These are phyloP conservation scores for Barbarea vulgaris DNA, from an alignment of 345 rosid genomes.

Conservation along the genomic window DNA sequence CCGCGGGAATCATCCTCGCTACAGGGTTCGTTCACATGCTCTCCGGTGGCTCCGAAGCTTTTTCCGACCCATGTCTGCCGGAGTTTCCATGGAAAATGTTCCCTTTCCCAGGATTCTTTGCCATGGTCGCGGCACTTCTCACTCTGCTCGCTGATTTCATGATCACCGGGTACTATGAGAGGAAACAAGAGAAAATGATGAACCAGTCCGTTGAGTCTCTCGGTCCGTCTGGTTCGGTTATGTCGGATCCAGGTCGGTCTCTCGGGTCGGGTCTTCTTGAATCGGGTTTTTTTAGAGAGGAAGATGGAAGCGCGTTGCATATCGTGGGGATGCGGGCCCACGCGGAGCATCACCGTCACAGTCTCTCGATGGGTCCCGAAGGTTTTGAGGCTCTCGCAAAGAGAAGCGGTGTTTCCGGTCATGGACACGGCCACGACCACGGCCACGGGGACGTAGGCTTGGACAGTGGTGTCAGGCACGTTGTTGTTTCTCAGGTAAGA, in stretches of 20 bases:
- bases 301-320: constrained; percentile 81
- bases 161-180: constrained; percentile 88
- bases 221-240: constrained; percentile 12
- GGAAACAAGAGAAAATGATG: constrained; percentile 60
- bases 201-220: constrained; percentile 47
- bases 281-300: constrained; percentile 41
- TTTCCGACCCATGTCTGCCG: constrained; percentile 70
- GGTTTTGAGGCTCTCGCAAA: constrained; percentile 54
- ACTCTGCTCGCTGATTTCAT: constrained; percentile 84
- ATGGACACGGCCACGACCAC: constrained; percentile 28
- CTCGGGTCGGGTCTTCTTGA: constrained; percentile 22
- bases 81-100: constrained; percentile 75
- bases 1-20: constrained; percentile 91
- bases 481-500: constrained; percentile 87
- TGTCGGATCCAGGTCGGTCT: constrained; percentile 39
- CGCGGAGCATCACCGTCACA: constrained; percentile 86
- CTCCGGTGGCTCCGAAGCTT: constrained; percentile 60
- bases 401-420: constrained; percentile 25
- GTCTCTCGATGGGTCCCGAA: constrained; percentile 58
- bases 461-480: constrained; percentile 69
- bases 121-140: constrained; percentile 74
- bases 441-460: constrained; percentile 46
- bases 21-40: constrained; percentile 97
- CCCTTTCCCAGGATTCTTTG: constrained; percentile 84
- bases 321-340: constrained; percentile 92